Conservation (phyloP, 208 protist species). For the Acanthamoeba royreba region DNA sequence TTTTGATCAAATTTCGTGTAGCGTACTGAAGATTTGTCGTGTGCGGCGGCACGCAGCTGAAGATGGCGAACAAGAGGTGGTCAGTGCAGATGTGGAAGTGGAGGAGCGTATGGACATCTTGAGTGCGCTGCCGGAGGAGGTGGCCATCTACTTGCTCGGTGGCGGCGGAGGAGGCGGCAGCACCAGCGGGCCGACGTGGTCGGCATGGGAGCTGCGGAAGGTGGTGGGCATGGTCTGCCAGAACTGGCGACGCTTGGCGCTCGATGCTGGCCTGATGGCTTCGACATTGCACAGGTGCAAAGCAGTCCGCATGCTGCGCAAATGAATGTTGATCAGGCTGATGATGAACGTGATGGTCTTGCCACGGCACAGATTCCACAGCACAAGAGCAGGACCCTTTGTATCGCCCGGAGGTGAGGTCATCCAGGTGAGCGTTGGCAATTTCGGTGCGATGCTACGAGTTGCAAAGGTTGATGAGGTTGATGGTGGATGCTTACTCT, state of each 20-base stretch:
- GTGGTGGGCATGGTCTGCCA: neutral
- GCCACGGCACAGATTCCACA: neutral
- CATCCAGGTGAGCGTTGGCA: neutral
- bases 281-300: neutral
- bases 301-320: neutral
- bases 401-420: neutral
- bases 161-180: neutral
- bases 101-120: neutral
- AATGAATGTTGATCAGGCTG: neutral
- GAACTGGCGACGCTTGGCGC: neutral
- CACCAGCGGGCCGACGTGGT: neutral
- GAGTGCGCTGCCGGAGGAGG: neutral
- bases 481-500: too few species aligned
- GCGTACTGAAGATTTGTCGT: too few species aligned
- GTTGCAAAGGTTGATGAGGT: too few species aligned
- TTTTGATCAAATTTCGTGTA: too few species aligned
- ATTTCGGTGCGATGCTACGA: neutral
- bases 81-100: neutral
- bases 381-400: neutral
- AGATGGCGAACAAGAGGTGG: too few species aligned
- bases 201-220: neutral
- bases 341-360: too few species aligned
- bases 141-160: neutral
- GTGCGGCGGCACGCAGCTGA: too few species aligned
- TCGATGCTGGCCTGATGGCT: neutral